Evolutionary conservation across 441 rosid genomes (phyloP), one percentile per base, ranked within the genome.

Genomic region (Erysimum cheiri): DNA sequence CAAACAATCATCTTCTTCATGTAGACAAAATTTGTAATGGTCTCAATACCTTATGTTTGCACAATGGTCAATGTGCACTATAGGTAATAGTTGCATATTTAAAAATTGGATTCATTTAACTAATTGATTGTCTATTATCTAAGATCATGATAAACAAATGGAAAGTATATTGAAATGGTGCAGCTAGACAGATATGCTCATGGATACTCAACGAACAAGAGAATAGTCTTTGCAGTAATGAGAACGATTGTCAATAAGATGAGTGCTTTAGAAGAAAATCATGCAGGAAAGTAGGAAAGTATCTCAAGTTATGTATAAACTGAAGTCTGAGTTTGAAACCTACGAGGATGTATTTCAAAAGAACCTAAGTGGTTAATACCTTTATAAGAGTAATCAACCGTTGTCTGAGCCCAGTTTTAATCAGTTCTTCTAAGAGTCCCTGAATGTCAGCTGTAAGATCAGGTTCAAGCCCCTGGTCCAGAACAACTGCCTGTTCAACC

Each of bases 391-490:
- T 80, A 78, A 92, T 87, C 79, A 92, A 72, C 64, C 87, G 89
- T 60, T 92, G 85, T 71, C 99, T 85, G 64, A 94, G 88, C 69
- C 97, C 99, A 31, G 81, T 62, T 64, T 78, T 74, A 17, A 92
- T 77, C 59, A 94, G 84, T 82, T 92, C 91, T 84, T 92, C 99
- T 64, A 90, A 72, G 60, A 81, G 79, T 50, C 85, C 91, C 73
- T 90, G 97, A 75, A 94, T 83, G 72, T 90, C 98, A 75, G 83
- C 76, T 71, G 84, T 76, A 75, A 84, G 78, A 82, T 89, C 97
- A 52, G 82, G 82, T 78, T 87, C 97, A 70, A 82, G 81, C 61
- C 86, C 96, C 76, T 87, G 92, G 84, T 94, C 99, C 63, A 92
- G 90, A 63, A 94, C 96, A 70, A 86, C 87, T 76, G 98, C 97